Base-by-base conservation (phyloP, 306 rosid genomes). In the Pterocarpus macrocarpus region DNA sequence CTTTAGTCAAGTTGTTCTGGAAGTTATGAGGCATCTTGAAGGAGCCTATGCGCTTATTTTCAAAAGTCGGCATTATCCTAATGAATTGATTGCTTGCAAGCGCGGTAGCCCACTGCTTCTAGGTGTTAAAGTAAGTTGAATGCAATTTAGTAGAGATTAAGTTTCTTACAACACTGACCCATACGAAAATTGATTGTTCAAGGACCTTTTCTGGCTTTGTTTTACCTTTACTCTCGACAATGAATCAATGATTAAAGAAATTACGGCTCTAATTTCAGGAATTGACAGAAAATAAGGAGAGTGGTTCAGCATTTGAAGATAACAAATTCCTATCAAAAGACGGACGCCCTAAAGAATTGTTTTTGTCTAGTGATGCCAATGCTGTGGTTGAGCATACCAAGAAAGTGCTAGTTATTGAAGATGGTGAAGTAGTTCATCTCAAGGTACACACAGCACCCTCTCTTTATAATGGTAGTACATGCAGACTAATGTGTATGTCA, bases 11-110 rank as follows among this genome's bases (percentile, higher is more conserved):
- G 97, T 95, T 85, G 98, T 95, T 87, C 90, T 93, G 68, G 98
- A 91, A 85, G 99, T 95, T 81, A 95, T 93, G 99, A 90, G 99
- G 89, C 99, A 95, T 86, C 97, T 95, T 75, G 99, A 95, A 82
- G 99, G 99, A 84, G 99, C 99, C 68, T 95, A 95, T 89, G 99
- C 99, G 47, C 94, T 95, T 76, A 92, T 95, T 69, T 95, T 95
- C 85, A 95, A 95, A 90, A 95, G 98, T 83, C 77, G 59, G 70
- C 97, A 93, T 73, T 95, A 95, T 86, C 99, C 97, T 32, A 93
- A 93, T 86, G 99, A 95, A 83, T 84, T 95, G 91, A 88, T 95
- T 90, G 99, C 99, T 64, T 95, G 99, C 90, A 95, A 95, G 86
- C 98, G 96, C 11, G 99, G 99, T 68, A 95, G 99, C 83, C 99